Evolutionary conservation across 2,329 filamentous ascomycete genomes (phyloP).

Genomic region (Stachybotrys chartarum): DNA sequence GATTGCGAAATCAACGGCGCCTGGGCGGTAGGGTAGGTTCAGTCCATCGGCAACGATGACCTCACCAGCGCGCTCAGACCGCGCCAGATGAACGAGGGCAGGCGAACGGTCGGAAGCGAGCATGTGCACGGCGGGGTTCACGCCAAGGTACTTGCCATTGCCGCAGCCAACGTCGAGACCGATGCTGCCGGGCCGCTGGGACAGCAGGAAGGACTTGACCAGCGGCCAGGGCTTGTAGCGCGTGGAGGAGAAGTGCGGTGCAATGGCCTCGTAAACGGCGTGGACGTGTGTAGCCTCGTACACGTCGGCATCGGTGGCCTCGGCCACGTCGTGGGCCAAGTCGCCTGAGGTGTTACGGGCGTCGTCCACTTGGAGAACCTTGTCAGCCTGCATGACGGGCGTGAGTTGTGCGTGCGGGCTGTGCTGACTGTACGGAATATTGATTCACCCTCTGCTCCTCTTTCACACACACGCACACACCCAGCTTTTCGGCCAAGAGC

Average conservation of each 20-base stretch:
- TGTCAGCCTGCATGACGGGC: neutral
- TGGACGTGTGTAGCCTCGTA: constrained; percentile 91
- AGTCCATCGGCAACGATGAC: constrained; percentile 77
- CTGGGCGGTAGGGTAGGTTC: constrained; percentile 65
- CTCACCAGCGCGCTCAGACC: constrained; percentile 44
- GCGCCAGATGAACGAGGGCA: constrained; percentile 44
- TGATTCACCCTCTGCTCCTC: neutral
- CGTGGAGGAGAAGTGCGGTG: constrained; percentile 75
- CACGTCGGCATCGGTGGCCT: constrained; percentile 28
- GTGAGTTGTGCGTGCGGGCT: neutral
- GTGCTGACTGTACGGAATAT: neutral
- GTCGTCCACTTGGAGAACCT: neutral
- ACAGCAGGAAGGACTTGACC: constrained; percentile 68
- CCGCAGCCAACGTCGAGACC: constrained; percentile 92
- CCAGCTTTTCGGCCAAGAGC: neutral
- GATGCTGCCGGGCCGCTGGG: constrained; percentile 60
- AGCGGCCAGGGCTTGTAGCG: constrained; percentile 86
- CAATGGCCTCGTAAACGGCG: constrained; percentile 81
- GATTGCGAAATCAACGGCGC: constrained; percentile 70
- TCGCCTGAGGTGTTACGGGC: neutral
- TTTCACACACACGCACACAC: neutral
- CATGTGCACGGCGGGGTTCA: constrained; percentile 72
- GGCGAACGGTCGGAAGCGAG: constrained; percentile 77
- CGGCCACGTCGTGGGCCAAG: neutral
- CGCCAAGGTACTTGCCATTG: constrained; percentile 88